Base-by-base conservation (phyloP, 1,284 basidiomycete species). In the Agroathelia rolfsii region DNA sequence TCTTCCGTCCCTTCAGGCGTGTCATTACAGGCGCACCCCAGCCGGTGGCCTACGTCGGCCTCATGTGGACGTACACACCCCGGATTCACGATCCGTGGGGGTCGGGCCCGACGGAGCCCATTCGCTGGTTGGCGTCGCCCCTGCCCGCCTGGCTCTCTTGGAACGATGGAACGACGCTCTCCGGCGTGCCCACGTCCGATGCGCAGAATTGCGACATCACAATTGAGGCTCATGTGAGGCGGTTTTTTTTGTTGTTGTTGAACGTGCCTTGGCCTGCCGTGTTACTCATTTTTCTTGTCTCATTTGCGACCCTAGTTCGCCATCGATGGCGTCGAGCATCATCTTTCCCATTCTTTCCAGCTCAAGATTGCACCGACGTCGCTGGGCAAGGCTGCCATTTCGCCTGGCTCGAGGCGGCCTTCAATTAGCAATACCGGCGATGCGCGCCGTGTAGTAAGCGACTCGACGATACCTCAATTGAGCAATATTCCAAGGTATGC, bases 21-120 rank as follows among this genome's bases (percentile, higher is more conserved):
- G 81, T 81, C 53, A 74, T 96, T 36, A 82, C 88, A 22, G 87
- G 87, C 9, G 67, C 66, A 6, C 85, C 88, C 9, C 78, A 84
- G 17, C 65, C 74, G 32, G 77, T 89, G 38, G 92, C 89, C 37
- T 86, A 86, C 49, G 72, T 80, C 41, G 84, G 85, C 37, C 58
- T 87, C n/a, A 69, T 69, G 32, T 96, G 90, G 88, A 70, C 75
- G 22, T 98, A 93, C 89, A 73, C 81, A 32, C 88, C 95, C 24
- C 82, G 87, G 40, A 82, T 98, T 30, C 97, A 93, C 92, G 93
- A 98, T 59, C 94, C 94, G 6, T 94, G 97, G 57, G 80, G 80
- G 18, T 78, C 83, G 6, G 77, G 84, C 39, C 62, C 77, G 34
- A 87, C 80, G 48, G 61, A 92, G 46, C 75, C 80, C 36, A 85